phyloP scores from a whole-genome alignment of 805 yeast genomes.

The Teunomyces funiuensis region DNA sequence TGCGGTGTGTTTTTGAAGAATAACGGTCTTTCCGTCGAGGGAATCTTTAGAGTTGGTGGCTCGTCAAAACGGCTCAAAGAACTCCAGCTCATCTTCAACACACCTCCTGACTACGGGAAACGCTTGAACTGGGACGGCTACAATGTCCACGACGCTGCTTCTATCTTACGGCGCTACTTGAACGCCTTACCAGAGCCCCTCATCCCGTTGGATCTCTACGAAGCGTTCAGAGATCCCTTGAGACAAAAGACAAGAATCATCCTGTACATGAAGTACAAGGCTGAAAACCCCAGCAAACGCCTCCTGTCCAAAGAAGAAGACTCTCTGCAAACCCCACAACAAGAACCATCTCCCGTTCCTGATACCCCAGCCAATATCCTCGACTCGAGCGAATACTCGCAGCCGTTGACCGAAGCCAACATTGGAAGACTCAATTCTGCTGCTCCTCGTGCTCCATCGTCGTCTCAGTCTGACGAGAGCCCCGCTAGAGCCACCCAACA shows the following conservation, averaged over 20 bases:
- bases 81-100: constrained; percentile 76
- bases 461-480: constrained; percentile 13
- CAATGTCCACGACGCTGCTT: constrained; percentile 96
- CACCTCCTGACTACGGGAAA: constrained; percentile 88
- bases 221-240: constrained; percentile 75
- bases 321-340: neutral
- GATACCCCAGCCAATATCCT: constrained; percentile 13
- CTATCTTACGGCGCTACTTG: constrained; percentile 78
- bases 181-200: constrained; percentile 91
- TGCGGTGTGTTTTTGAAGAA: constrained; percentile 86
- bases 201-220: constrained; percentile 75
- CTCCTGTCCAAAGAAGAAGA: neutral
- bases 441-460: neutral
- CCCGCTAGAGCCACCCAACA: constrained; percentile 1
- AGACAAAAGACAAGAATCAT: constrained; percentile 60
- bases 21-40: constrained; percentile 77
- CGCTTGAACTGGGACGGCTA: constrained; percentile 89
- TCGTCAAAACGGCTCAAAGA: constrained; percentile 85
- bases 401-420: constrained; percentile 33
- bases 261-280: constrained; percentile 63
- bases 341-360: constrained; percentile 8
- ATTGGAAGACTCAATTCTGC: constrained; percentile 26
- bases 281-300: constrained; percentile 37
- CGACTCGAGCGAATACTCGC: constrained; percentile 16
- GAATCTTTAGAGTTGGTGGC: constrained; percentile 92